Evolutionary conservation across 768 basidiomycete genomes (phyloP), one percentile per base, ranked within the genome.

Genomic region (Strobilomyces dryophilus): DNA sequence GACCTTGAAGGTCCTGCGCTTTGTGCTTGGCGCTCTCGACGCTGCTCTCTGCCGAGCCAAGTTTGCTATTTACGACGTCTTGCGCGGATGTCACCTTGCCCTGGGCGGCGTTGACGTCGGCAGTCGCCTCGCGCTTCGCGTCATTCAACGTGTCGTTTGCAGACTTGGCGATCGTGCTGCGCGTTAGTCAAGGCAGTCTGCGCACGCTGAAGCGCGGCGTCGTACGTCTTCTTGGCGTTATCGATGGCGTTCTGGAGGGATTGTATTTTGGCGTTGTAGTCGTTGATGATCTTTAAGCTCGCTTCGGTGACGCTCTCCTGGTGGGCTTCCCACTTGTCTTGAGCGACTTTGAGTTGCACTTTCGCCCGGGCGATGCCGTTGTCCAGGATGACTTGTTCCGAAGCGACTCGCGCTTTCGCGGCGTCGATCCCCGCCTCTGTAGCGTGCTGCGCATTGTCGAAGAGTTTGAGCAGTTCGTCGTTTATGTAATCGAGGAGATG

Each of bases 401-500:
- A 10, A 17, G 17, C 42, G 14, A 41, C 44, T 9, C 18, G 12
- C 12, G 34, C 20, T 24, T 46, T 41, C n/a, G 49, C 37, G 15
- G 21, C 24, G 3, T 54, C 37, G 15, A 51, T 51, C 4, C 54
- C 54, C 21, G 51, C 24, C 20, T 55, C 44, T 10, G n/a, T n/a
- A 11, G 49, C 49, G 5, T 46, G 29, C 35, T 46, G 17, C 7
- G 44, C 44, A 27, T 24, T 51, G 8, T 12, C 24, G 4, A 55
- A 34, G 18, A 55, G 24, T 4, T 35, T 27, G 18, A 35, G 3
- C 5, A 51, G 5, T 26, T 52, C 54, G 41, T 52, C 51, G 20
- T 36, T 50, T 17, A 57, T 53, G 18, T 55, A 49, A 39, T 50
- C 47, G 5, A 54, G 53, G 32, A 55, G 12, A n/a, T 49, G 55